Evolutionary conservation across 768 basidiomycete species (phyloP).

Genomic region (Cubamyces lactineus): DNA sequence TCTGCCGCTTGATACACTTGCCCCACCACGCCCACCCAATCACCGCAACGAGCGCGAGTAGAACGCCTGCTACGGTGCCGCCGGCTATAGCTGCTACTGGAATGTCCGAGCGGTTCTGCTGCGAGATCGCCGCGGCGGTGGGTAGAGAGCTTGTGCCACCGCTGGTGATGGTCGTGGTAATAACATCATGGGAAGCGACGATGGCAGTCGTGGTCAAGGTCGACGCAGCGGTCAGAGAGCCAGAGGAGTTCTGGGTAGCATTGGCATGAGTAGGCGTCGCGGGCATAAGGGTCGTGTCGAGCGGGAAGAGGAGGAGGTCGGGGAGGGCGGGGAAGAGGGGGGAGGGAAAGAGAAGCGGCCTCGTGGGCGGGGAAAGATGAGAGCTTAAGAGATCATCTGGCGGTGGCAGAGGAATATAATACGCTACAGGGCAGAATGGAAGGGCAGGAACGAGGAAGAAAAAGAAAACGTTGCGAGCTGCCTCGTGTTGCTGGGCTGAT

Average conservation of each 20-base stretch:
- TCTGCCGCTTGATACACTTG: slow-evolving; percentile 42
- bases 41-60: slow-evolving; percentile 47
- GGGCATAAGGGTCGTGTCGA: slow-evolving; percentile 11
- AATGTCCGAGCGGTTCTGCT: slow-evolving; percentile 26
- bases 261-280: slow-evolving; percentile 11
- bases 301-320: slow-evolving; percentile 2
- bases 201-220: slow-evolving; percentile 11
- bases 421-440: background rate
- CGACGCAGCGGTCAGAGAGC: background rate
- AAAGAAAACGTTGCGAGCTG: background rate
- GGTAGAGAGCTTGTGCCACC: slow-evolving; percentile 17
- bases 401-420: background rate
- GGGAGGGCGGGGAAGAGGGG: slow-evolving; percentile 8
- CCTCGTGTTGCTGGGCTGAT: slow-evolving; percentile 21
- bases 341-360: slow-evolving; percentile 1
- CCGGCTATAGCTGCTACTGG: slow-evolving; percentile 56
- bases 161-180: slow-evolving; percentile 36
- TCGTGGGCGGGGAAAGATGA: slow-evolving; percentile 7
- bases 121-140: background rate
- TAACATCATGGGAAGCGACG: slow-evolving; percentile 16
- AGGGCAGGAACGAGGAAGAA: background rate
- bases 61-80: slow-evolving; percentile 50
- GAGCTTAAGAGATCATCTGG: background rate
- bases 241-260: slow-evolving; percentile 11
- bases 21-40: slow-evolving; percentile 54